Evolutionary conservation across 1,139 yeast genomes (phyloP), one percentile per base, ranked within the genome.

Genomic region (Suhomyces coccinellae): DNA sequence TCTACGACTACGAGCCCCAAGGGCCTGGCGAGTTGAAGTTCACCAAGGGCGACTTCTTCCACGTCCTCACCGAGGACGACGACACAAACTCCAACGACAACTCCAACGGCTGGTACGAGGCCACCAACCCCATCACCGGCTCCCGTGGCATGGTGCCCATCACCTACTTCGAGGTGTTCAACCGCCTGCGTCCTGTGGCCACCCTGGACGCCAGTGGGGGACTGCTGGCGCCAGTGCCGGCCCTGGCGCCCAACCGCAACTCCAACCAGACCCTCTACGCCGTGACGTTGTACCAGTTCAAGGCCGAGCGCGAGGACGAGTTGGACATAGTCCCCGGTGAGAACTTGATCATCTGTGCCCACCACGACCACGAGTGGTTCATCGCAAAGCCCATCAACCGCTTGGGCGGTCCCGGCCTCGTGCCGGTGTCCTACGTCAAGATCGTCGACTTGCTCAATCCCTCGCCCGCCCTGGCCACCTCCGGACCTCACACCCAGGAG

Each of bases 321-420:
- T 75, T 93, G 53, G 85, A 85, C 52, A 88, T 93, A 3, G 59
- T 66, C 29, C 89, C 88, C 0, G 98, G 97, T 31, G 99, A 93
- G 60, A 86, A 88, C 56, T 79, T 93, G 54, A 87, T 90, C 34
- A 82, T 93, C 14, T 93, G 97, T 66, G 99, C 99, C 2, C 97
- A 91, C 66, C 95, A 93, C 59, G 93, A 89, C 48, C 88, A 77
- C 55, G 99, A 93, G 66, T 93, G 99, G 99, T 91, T 90, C 59
- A 95, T 93, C 47, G 98, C 98, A 12, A 93, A 93, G 63, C 97
- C 97, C 7, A 87, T 93, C 43, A 95, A 95, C 51, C 75, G 97
- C 43, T 73, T 93, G 41, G 99, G 99, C 13, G 99, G 98, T 0
- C 98, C 98, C 0, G 99, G 99, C 1, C 74, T 93, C 46, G 95